Evolutionary conservation across 176 grass and related monocot species (phyloP), one percentile per base, ranked within the genome.

Genomic region (Oropetium thomaeum): DNA sequence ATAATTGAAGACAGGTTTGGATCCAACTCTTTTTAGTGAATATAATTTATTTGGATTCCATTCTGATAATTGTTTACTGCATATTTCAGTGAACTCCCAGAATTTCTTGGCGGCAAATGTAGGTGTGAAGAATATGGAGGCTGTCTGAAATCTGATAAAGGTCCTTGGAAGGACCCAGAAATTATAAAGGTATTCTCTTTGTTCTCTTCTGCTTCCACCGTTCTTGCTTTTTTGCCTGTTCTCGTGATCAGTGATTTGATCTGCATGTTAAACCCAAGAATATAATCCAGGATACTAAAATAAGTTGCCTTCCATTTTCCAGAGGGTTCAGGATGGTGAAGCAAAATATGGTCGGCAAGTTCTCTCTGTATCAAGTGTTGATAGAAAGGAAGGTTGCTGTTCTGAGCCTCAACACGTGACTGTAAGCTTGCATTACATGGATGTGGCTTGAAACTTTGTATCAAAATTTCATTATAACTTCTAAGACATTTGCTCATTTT

Each of bases 61-160:
- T 81, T 73, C 63, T 93, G 80, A 82, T 77, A 72, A 67, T 44
- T 59, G 26, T 54, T 57, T 23, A 39, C 60, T 57, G 23, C 76
- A 80, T 80, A 40, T 86, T 85, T 57, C 78, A 98, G 96, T 79
- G 87, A 99, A 80, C 86, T 99, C 29, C 96, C 96, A 47, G 79
- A 99, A 69, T 90, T 92, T 84, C 76, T 99, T 90, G 96, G 96
- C 53, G 96, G 91, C 43, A 83, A 74, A 77, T 99, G 96, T 77
- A 92, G 75, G 53, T 99, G 96, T 79, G 70, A 86, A 79, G 89
- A 90, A 48, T 67, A 87, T 84, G 96, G 91, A 66, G 96, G 89
- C 73, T 99, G 96, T 77, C 80, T 62, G 48, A 95, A 78, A 88
- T 99, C 96, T 65, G 87, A 94, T 76, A 83, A 79, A 83, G 96